Percentiles rank a stretch among this genome's conserved stretches.
Conservation (phyloP, 1,284 basidiomycete genomes). For the Apiotrichum brassicae region DNA sequence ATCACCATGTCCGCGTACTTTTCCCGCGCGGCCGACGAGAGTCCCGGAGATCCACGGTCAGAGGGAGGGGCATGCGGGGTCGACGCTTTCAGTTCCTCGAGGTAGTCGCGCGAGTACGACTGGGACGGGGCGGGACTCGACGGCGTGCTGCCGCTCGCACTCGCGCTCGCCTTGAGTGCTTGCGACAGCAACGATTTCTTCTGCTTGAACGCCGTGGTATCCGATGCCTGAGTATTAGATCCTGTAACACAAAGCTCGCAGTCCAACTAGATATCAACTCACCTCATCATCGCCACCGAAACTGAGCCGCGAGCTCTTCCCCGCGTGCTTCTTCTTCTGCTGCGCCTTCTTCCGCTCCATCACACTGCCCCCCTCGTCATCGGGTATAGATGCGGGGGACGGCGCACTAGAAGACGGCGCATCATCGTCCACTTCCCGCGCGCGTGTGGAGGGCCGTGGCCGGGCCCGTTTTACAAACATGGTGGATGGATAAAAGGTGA, state of each 20-base stretch:
- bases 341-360: conserved; percentile 41
- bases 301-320: conserved; percentile 54
- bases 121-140: conserved; percentile 41
- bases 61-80: conserved; percentile 56
- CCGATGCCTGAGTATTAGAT: conserved; percentile 13
- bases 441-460: conserved; percentile 33
- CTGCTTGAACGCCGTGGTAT: conserved; percentile 38
- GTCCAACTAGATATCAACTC: not conserved
- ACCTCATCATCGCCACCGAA: conserved; percentile 68
- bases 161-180: conserved; percentile 27
- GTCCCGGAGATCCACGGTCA: conserved; percentile 39
- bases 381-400: conserved; percentile 21
- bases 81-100: conserved; percentile 73
- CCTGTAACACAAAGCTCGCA: too few relatives aligned
- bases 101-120: conserved; percentile 66
- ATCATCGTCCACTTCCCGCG: conserved; percentile 28
- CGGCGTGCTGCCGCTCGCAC: conserved; percentile 11
- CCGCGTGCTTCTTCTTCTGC: conserved; percentile 23
- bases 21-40: conserved; percentile 32
- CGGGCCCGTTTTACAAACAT: conserved; percentile 45
- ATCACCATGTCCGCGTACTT: conserved; percentile 41
- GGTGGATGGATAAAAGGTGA: not conserved
- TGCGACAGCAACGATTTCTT: conserved; percentile 45
- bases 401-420: conserved; percentile 21
- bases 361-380: conserved; percentile 27